These are phyloP conservation scores for Lepidium didymum DNA, from an alignment of 345 rosid genomes.

Conservation along the genomic window DNA sequence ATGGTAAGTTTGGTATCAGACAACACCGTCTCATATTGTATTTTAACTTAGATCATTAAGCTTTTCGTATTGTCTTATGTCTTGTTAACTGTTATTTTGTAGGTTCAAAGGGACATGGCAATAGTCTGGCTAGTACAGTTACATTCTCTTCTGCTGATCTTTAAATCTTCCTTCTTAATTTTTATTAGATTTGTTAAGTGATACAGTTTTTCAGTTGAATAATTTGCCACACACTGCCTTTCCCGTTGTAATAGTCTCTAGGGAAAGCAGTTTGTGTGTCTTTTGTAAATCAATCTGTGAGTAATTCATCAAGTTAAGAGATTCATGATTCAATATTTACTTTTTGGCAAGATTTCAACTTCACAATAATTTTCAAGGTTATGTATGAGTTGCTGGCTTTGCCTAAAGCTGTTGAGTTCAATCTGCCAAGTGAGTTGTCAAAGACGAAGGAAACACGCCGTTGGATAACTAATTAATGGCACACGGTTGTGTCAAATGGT, in stretches of 20 bases:
- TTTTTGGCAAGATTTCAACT: not conserved
- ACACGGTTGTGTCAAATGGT: not conserved
- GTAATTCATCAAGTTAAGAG: slow-evolving; percentile 18
- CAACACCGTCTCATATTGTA: not conserved
- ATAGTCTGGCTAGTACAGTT: slow-evolving; percentile 24
- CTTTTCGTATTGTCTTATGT: not conserved
- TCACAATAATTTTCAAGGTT: not conserved
- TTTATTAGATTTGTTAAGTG: slow-evolving; percentile 17
- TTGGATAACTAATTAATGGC: not conserved
- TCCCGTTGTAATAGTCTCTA: slow-evolving; percentile 9
- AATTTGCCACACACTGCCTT: slow-evolving; percentile 11
- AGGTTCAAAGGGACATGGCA: slow-evolving; percentile 24
- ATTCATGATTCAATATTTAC: not conserved
- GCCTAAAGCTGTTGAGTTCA: not conserved
- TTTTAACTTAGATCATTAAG: not conserved
- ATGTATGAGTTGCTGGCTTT: not conserved
- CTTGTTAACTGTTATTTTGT: not conserved
- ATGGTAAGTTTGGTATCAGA: slow-evolving; percentile 23
- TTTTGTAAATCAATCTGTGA: slow-evolving; percentile 24
- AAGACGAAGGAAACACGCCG: not conserved
- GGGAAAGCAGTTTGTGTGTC: slow-evolving; percentile 18
- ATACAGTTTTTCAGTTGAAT: slow-evolving; percentile 12
- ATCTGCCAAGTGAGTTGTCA: not conserved
- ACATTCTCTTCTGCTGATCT: slow-evolving; percentile 11
- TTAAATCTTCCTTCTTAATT: not conserved